These are phyloP conservation scores for Phaseolus lunatus DNA, from an alignment of 306 rosid species.

Conservation along the genomic window DNA sequence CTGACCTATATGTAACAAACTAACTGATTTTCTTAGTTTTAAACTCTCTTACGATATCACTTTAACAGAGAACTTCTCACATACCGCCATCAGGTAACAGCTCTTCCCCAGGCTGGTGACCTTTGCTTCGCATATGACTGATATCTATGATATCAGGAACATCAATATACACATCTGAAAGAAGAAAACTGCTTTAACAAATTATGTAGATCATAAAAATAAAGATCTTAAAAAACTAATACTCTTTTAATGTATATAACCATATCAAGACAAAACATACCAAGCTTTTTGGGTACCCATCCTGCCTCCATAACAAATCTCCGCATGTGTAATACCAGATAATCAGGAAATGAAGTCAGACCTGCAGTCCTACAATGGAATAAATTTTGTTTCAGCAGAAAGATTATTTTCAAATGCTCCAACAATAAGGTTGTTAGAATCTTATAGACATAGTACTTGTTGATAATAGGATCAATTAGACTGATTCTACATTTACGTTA, in stretches of 20 bases:
- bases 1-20: not conserved
- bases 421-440: not conserved
- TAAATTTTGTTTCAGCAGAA: constrained; percentile 37
- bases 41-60: constrained; percentile 15
- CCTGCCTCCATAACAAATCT: constrained; percentile 92
- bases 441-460: too few species aligned
- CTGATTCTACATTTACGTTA: too few species aligned
- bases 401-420: constrained; percentile 30
- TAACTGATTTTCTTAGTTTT: constrained; percentile 3
- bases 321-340: constrained; percentile 94
- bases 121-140: constrained; percentile 86
- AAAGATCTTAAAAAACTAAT: not conserved
- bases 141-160: constrained; percentile 97
- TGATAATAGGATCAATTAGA: too few species aligned
- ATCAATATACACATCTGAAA: constrained; percentile 91
- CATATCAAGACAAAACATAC: constrained; percentile 51
- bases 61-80: constrained; percentile 36
- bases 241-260: not conserved
- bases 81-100: constrained; percentile 81
- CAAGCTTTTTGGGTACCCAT: constrained; percentile 99
- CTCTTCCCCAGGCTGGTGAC: constrained; percentile 82
- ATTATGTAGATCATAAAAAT: constrained; percentile 1
- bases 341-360: constrained; percentile 94
- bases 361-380: constrained; percentile 76
- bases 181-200: constrained; percentile 28